Conservation (phyloP, 768 basidiomycete genomes). For the Russula lepida region DNA sequence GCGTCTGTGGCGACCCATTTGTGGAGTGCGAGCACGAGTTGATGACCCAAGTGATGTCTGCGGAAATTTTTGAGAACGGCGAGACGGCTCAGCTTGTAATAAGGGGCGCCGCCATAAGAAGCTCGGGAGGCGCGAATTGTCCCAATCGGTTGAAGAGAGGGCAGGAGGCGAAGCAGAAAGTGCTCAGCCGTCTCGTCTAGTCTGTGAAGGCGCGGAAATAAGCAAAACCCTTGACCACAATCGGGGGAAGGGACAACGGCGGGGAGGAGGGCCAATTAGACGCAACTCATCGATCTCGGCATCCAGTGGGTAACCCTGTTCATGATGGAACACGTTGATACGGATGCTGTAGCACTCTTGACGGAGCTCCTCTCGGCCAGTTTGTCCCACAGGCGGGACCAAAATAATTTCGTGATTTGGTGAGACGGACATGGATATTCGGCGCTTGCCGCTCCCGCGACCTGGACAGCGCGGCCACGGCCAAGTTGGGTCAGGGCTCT, state of each 20-base stretch:
- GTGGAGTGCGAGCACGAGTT: slow-evolving; percentile 56
- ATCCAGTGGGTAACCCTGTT: slow-evolving; percentile 67
- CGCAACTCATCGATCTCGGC: slow-evolving; percentile 65
- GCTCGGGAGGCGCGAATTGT: slow-evolving; percentile 46
- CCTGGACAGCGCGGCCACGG: neutral
- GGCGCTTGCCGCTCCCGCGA: neutral
- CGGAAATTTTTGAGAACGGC: slow-evolving; percentile 63
- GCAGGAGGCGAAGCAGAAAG: slow-evolving; percentile 59
- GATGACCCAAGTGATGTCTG: slow-evolving; percentile 51
- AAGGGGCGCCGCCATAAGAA: slow-evolving; percentile 26
- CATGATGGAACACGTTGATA: slow-evolving; percentile 50
- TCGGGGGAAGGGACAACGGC: neutral
- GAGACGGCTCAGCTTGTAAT: slow-evolving; percentile 69
- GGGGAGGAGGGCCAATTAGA: slow-evolving; percentile 24
- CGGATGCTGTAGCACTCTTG: slow-evolving; percentile 61
- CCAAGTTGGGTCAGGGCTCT: neutral
- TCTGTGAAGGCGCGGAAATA: slow-evolving; percentile 31
- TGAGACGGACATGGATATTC: neutral
- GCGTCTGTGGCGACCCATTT: slow-evolving; percentile 44
- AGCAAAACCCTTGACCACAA: neutral
- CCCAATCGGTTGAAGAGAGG: slow-evolving; percentile 55
- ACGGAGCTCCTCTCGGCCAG: slow-evolving; percentile 37
- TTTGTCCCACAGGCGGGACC: slow-evolving; percentile 32
- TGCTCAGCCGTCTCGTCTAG: slow-evolving; percentile 58
- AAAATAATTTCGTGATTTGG: slow-evolving; percentile 49